Evolutionary conservation across 78 protist species (phyloP).

Genomic region (Diacronema lutheri): DNA sequence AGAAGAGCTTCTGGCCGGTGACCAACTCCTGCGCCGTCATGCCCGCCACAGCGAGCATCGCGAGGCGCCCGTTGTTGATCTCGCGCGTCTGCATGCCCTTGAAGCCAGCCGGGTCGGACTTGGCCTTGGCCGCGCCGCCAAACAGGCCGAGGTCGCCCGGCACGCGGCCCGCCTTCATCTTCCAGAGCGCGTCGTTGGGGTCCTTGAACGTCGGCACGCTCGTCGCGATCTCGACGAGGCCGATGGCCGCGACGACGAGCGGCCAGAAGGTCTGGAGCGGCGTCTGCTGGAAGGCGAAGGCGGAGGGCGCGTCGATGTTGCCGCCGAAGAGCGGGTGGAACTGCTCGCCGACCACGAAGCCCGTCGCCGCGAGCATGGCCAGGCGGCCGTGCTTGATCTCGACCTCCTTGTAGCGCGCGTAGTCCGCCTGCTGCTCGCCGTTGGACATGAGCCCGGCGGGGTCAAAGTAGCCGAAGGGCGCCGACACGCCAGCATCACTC

Average conservation of each 20-base stretch:
- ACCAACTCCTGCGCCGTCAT: not conserved
- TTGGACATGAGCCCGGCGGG: not conserved
- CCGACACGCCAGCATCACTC: slow-evolving; percentile 22
- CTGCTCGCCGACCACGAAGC: slow-evolving; percentile 23
- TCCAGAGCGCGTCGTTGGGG: not conserved
- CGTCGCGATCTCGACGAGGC: not conserved
- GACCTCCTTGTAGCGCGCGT: not conserved
- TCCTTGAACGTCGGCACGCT: not conserved
- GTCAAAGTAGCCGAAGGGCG: not conserved
- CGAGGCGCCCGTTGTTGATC: not conserved
- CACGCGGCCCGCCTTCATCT: not conserved
- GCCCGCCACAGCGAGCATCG: not conserved
- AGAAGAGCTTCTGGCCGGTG: not conserved
- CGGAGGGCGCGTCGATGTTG: not conserved
- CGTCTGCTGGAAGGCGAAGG: slow-evolving; percentile 2
- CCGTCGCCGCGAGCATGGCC: slow-evolving; percentile 37
- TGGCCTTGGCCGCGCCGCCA: too few species aligned
- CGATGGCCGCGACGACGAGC: not conserved
- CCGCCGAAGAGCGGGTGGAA: slow-evolving; percentile 41
- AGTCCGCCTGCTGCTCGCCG: not conserved
- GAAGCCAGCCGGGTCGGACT: not conserved
- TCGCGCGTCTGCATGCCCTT: not conserved
- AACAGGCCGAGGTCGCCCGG: not conserved
- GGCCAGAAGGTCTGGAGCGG: slow-evolving; percentile 3
- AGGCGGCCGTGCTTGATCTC: slow-evolving; percentile 36